These are phyloP conservation scores for Debaryomyces singareniensis DNA, from an alignment of 1,139 yeast genomes.

Conservation along the genomic window DNA sequence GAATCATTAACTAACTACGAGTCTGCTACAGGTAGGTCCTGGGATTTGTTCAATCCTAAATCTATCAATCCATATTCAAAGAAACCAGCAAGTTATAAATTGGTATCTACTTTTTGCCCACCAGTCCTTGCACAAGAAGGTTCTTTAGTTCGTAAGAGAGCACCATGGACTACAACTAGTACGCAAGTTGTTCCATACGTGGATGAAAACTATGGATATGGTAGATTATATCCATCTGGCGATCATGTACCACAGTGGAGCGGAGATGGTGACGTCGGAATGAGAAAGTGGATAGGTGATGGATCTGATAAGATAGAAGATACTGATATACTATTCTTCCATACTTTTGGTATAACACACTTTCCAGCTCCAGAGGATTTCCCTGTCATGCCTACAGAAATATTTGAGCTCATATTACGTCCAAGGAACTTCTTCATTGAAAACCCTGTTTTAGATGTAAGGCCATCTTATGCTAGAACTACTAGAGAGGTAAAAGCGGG, in stretches of 20 bases:
- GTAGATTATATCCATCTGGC: constrained; percentile 72
- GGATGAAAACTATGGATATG: constrained; percentile 45
- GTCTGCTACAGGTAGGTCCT: constrained; percentile 59
- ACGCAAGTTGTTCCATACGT: constrained; percentile 66
- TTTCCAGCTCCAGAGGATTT: constrained; percentile 88
- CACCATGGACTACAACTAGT: constrained; percentile 69
- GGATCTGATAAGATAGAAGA: constrained; percentile 57
- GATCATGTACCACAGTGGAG: constrained; percentile 76
- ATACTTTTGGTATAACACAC: constrained; percentile 78
- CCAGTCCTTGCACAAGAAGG: constrained; percentile 69
- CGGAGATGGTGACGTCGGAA: constrained; percentile 67
- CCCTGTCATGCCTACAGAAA: constrained; percentile 87
- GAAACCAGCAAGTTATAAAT: constrained; percentile 69
- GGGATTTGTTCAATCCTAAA: constrained; percentile 75
- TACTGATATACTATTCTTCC: constrained; percentile 68
- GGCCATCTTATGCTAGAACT: constrained; percentile 63
- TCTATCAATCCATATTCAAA: constrained; percentile 62
- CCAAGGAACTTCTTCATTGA: constrained; percentile 74
- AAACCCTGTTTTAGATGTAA: constrained; percentile 71
- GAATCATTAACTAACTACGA: constrained; percentile 63
- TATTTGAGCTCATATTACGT: constrained; percentile 64
- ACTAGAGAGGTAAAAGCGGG: constrained; percentile 50
- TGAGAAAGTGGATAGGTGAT: constrained; percentile 69
- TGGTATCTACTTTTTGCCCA: constrained; percentile 73
- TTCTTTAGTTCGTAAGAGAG: constrained; percentile 71